Evolutionary conservation across 164 flowering plant genomes (phyloP).

Genomic region (Chimonanthus salicifolius): DNA sequence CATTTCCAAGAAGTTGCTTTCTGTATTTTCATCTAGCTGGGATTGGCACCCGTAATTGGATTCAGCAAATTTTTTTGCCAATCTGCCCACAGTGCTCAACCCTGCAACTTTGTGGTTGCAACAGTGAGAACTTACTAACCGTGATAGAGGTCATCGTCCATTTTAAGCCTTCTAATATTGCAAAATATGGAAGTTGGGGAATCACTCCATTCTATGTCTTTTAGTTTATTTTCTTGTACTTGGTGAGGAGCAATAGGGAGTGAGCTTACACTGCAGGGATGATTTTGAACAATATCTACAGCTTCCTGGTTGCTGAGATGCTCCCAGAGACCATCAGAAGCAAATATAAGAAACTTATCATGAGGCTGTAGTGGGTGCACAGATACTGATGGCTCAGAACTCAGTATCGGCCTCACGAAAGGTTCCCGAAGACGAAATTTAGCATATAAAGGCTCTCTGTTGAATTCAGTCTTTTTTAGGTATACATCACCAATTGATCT

Average conservation of each 20-base stretch:
- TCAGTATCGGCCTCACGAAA: constrained; percentile 68
- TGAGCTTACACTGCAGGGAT: constrained; percentile 60
- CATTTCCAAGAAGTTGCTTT: too few relatives aligned
- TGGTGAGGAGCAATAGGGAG: not conserved
- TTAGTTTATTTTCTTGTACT: constrained; percentile 1
- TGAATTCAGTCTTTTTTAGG: constrained; percentile 75
- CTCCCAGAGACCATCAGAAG: constrained; percentile 97
- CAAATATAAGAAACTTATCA: constrained; percentile 82
- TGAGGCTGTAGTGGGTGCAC: constrained; percentile 58
- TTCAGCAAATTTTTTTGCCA: too few relatives aligned
- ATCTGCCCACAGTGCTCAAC: too few relatives aligned
- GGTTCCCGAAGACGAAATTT: constrained; percentile 68
- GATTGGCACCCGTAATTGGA: too few relatives aligned
- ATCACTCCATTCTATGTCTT: too few relatives aligned
- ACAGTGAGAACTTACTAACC: too few relatives aligned
- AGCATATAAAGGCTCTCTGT: constrained; percentile 60
- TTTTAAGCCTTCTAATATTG: too few relatives aligned
- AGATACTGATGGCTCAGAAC: constrained; percentile 63
- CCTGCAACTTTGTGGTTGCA: too few relatives aligned
- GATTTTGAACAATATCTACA: constrained; percentile 63
- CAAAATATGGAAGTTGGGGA: too few relatives aligned
- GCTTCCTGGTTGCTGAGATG: constrained; percentile 91
- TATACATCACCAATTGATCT: constrained; percentile 96
- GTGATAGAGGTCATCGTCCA: too few relatives aligned
- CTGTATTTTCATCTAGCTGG: too few relatives aligned